These are phyloP conservation scores for Epithemia pelagica DNA, from an alignment of 108 stramenopile species.

Conservation along the genomic window DNA sequence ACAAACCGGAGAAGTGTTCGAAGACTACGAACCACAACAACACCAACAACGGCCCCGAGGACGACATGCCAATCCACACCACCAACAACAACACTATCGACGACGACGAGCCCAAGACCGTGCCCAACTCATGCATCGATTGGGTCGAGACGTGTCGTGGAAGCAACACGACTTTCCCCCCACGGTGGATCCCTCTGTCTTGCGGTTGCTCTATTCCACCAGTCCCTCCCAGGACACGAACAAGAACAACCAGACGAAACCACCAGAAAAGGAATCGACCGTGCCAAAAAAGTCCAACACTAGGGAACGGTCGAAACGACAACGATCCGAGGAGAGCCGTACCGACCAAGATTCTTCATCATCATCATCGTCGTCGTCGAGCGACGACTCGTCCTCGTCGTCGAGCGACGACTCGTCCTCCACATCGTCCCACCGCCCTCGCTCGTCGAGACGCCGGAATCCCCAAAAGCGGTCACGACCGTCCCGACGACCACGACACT, in stretches of 20 bases:
- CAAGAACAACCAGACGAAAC: constrained; percentile 3
- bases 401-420: constrained; percentile 19
- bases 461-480: constrained; percentile 5
- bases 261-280: not conserved
- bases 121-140: not conserved
- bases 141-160: not conserved
- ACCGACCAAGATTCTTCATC: constrained; percentile 8
- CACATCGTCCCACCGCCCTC: constrained; percentile 21
- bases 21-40: constrained; percentile 17
- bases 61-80: constrained; percentile 8
- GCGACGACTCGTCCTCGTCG: constrained; percentile 24
- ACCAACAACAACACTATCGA: constrained; percentile 11
- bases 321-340: not conserved
- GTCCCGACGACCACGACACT: constrained; percentile 9
- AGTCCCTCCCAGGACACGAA: constrained; percentile 24
- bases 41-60: not conserved
- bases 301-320: constrained; percentile 6
- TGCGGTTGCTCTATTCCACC: constrained; percentile 30
- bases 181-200: constrained; percentile 8
- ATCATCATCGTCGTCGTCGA: constrained; percentile 23
- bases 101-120: not conserved
- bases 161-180: not conserved
- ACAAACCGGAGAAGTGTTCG: constrained; percentile 31
- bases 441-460: constrained; percentile 3
- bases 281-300: constrained; percentile 5